Percentiles rank a stretch among this genome's conserved stretches.
These are phyloP conservation scores for Kluyveromyces siamensis DNA, from an alignment of 805 yeast species.

Conservation along the genomic window DNA sequence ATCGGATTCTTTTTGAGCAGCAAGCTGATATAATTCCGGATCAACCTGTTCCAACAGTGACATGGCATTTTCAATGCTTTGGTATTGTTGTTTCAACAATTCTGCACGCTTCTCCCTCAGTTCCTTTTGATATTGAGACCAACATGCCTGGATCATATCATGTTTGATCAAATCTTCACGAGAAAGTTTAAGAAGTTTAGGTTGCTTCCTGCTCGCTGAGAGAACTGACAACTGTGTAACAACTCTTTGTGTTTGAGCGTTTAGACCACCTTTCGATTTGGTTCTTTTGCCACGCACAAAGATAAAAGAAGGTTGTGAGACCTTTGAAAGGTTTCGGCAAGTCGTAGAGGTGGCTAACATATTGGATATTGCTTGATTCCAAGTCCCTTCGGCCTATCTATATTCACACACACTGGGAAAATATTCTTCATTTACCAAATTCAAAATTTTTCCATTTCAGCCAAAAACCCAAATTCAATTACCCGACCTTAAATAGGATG, in stretches of 20 bases:
- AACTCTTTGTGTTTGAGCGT: constrained; percentile 41
- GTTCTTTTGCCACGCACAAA: constrained; percentile 45
- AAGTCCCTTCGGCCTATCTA: neutral
- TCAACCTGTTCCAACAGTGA: constrained; percentile 46
- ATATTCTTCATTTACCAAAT: no score
- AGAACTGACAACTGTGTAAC: constrained; percentile 61
- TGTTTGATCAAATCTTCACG: constrained; percentile 80
- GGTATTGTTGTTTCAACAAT: constrained; percentile 51
- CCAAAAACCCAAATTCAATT: no score
- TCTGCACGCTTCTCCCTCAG: constrained; percentile 35
- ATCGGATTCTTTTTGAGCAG: constrained; percentile 46
- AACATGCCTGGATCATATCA: constrained; percentile 71
- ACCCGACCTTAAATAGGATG: neutral
- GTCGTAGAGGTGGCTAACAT: neutral
- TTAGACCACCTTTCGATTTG: constrained; percentile 29
- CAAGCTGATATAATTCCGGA: constrained; percentile 51
- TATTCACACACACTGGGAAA: neutral
- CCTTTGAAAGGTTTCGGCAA: constrained; percentile 1
- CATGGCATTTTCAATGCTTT: constrained; percentile 62
- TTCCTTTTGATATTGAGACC: constrained; percentile 56
- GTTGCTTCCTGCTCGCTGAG: constrained; percentile 83
- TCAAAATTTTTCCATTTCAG: neutral
- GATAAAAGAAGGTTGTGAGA: constrained; percentile 7
- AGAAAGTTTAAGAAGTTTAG: constrained; percentile 61
- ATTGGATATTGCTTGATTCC: neutral